Evolutionary conservation across 495 filamentous ascomycete species (phyloP), one percentile per base, ranked within the genome.

Genomic region (Oidiodendron maius): DNA sequence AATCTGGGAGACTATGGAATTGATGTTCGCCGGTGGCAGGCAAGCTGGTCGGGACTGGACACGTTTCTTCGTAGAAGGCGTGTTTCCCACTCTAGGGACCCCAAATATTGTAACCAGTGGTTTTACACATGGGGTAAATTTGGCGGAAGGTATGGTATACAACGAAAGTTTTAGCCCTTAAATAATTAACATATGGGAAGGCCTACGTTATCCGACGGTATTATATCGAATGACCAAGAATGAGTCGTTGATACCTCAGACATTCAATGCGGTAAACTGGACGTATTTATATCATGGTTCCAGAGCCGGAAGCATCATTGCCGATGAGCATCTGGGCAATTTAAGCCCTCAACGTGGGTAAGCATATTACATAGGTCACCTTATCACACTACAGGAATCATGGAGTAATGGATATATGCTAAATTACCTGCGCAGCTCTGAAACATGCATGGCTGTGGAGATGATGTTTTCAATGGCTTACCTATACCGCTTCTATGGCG

Each of bases 401-500:
- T n/a, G n/a, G n/a, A n/a, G n/a, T n/a, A n/a, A n/a, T n/a, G n/a
- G n/a, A n/a, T n/a, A n/a, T n/a, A n/a, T n/a, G n/a, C n/a, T n/a
- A n/a, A n/a, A n/a, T 37, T 64, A 53, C 55, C 60, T 59, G 18
- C 44, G 62, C 44, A 47, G 55, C 36, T 54, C 51, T 35, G 56
- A 67, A 50, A 61, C 61, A 53, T 57, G 61, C 47, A 60, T 61
- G 49, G 58, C 55, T 28, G 58, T 46, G 16, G 58, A 54, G 51
- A 61, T 61, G 9, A 53, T 59, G 2, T 53, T 60, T 59, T 52
- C 60, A 61, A 52, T 56, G 57, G 60, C 54, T 10, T 65, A 65
- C 35, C 51, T 67, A 16, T 65, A 65, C 52, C 64, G 60, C 21
- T 46, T 58, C 25, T 52, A 75, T 1, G 74, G 74, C 15, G 71